Evolutionary conservation across 371 early-diverging fungal species (phyloP).

Genomic region (Rhizopus microsporus): DNA sequence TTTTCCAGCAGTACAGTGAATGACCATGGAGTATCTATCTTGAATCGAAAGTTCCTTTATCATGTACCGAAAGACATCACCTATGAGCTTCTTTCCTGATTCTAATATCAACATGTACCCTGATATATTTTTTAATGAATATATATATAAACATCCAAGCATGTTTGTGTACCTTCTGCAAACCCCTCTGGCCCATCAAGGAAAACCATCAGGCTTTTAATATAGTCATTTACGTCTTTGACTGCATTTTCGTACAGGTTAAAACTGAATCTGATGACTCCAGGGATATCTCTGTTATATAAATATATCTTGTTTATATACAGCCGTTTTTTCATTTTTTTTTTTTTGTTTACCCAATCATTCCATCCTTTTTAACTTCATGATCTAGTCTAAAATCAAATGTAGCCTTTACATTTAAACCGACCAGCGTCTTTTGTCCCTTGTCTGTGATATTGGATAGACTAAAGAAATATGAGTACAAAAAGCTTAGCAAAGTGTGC

Average conservation of each 20-base stretch:
- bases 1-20: conserved; percentile 87
- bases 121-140: neutral
- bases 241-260: conserved; percentile 19
- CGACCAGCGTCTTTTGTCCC: conserved; percentile 43
- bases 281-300: conserved; percentile 14
- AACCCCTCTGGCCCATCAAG: conserved; percentile 26
- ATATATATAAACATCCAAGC: neutral
- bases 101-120: conserved; percentile 24
- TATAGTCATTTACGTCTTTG: conserved; percentile 12
- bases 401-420: conserved; percentile 52
- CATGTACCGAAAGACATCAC: conserved; percentile 25
- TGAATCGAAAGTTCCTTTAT: conserved; percentile 11
- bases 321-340: neutral
- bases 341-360: conserved; percentile 37
- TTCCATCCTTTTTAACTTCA: conserved; percentile 52
- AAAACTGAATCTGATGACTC: conserved; percentile 14
- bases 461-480: conserved; percentile 10
- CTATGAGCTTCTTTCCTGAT: conserved; percentile 22
- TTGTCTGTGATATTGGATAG: conserved; percentile 40
- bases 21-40: conserved; percentile 48
- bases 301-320: neutral
- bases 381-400: conserved; percentile 63
- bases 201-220: conserved; percentile 13
- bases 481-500: neutral
- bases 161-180: conserved; percentile 15